Percentiles rank a stretch among this genome's conserved stretches.
phyloP scores from a whole-genome alignment of 768 basidiomycete genomes.

The Xanthoconium purpureum region DNA sequence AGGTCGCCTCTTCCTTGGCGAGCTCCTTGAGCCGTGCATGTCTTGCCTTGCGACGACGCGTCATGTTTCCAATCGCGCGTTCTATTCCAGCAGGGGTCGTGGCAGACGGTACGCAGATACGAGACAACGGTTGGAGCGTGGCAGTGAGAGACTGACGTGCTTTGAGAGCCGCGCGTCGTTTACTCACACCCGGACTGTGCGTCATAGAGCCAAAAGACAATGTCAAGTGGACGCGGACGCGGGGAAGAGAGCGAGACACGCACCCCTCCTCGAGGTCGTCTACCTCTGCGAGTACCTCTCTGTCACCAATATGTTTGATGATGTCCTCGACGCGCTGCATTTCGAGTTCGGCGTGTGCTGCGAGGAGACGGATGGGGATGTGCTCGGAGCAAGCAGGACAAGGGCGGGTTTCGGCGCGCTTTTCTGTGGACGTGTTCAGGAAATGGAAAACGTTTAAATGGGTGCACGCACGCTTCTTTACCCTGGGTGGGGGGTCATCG shows the following conservation, averaged over 20 bases:
- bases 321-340: slow-evolving; percentile 67
- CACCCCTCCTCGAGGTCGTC: slow-evolving; percentile 57
- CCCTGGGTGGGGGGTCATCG: slow-evolving; percentile 30
- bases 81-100: slow-evolving; percentile 35
- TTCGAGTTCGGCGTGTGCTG: slow-evolving; percentile 63
- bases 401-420: slow-evolving; percentile 68
- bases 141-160: slow-evolving; percentile 39
- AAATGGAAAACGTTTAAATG: background rate
- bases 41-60: slow-evolving; percentile 66
- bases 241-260: slow-evolving; percentile 19
- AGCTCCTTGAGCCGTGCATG: slow-evolving; percentile 66
- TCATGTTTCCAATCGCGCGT: slow-evolving; percentile 61
- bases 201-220: slow-evolving; percentile 22
- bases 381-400: slow-evolving; percentile 74
- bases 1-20: slow-evolving; percentile 54
- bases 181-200: slow-evolving; percentile 16
- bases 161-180: slow-evolving; percentile 44
- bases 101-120: slow-evolving; percentile 25
- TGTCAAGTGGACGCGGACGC: slow-evolving; percentile 28
- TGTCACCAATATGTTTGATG: slow-evolving; percentile 58
- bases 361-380: slow-evolving; percentile 71
- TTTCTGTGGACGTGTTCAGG: slow-evolving; percentile 39
- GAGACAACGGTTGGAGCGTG: slow-evolving; percentile 18
- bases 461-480: slow-evolving; percentile 48
- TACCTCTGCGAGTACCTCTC: slow-evolving; percentile 46